Evolutionary conservation across 768 basidiomycete genomes (phyloP).

Genomic region (Leccinum uliginosum): DNA sequence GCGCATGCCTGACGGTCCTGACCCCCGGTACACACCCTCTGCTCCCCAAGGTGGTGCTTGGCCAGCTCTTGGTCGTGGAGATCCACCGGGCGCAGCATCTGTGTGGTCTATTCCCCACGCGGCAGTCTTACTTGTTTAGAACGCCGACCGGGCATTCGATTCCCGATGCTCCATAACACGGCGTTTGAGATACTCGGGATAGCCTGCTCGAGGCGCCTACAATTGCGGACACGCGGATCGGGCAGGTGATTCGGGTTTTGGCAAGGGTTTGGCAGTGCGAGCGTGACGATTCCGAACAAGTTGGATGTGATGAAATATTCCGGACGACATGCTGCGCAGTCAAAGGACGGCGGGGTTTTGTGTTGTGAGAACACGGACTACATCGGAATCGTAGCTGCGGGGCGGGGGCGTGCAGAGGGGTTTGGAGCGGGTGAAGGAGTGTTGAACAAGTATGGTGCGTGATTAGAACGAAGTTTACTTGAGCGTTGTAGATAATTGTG

Average conservation of each 20-base stretch:
- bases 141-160: slow-evolving; percentile 84
- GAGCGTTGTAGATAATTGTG: too few relatives aligned
- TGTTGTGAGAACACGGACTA: too few relatives aligned
- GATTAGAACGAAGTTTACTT: too few relatives aligned
- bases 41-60: slow-evolving; percentile 85
- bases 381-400: too few relatives aligned
- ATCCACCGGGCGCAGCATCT: slow-evolving; percentile 80
- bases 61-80: slow-evolving; percentile 85
- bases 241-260: slow-evolving; percentile 54
- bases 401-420: too few relatives aligned
- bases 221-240: slow-evolving; percentile 44
- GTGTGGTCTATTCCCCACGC: slow-evolving; percentile 71
- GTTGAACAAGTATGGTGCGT: too few relatives aligned
- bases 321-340: slow-evolving; percentile 66
- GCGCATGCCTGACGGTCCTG: slow-evolving; percentile 80
- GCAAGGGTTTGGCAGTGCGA: slow-evolving; percentile 88
- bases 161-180: slow-evolving; percentile 90
- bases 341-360: too few relatives aligned
- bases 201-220: slow-evolving; percentile 64
- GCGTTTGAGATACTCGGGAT: slow-evolving; percentile 77
- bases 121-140: slow-evolving; percentile 83
- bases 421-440: too few relatives aligned
- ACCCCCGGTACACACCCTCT: slow-evolving; percentile 87
- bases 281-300: slow-evolving; percentile 96
- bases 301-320: slow-evolving; percentile 82